Conservation (phyloP, 2,329 filamentous ascomycete species). For the Penicillium sp. region DNA sequence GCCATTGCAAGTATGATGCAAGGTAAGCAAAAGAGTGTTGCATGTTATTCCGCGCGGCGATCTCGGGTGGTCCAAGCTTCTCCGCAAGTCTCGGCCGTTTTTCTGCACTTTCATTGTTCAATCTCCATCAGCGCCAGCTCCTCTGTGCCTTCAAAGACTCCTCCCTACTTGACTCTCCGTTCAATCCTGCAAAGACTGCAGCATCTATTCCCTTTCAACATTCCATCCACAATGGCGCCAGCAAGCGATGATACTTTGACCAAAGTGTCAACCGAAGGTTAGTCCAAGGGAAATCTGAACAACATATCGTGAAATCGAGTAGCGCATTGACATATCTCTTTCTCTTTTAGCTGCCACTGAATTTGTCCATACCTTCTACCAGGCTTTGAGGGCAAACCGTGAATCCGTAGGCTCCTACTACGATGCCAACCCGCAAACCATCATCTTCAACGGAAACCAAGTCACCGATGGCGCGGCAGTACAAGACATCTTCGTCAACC, state of each 20-base stretch:
- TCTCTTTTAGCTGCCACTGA: conserved; percentile 62
- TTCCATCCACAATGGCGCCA: conserved; percentile 31
- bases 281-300: background rate
- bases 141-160: background rate
- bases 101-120: conserved; percentile 15
- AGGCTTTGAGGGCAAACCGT: conserved; percentile 64
- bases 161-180: too few relatives aligned
- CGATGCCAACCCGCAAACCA: conserved; percentile 61
- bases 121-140: background rate
- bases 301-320: background rate
- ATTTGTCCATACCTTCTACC: conserved; percentile 76
- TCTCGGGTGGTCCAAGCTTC: conserved; percentile 41
- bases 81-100: conserved; percentile 23
- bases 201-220: background rate
- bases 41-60: conserved; percentile 30
- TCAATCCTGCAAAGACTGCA: background rate
- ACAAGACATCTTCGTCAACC: conserved; percentile 66
- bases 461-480: conserved; percentile 65
- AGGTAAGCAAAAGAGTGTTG: conserved; percentile 14
- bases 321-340: background rate
- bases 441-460: conserved; percentile 76
- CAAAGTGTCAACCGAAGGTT: conserved; percentile 47
- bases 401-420: conserved; percentile 69
- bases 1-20: conserved; percentile 26
- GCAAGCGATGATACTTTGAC: conserved; percentile 37